Evolutionary conservation across 192 early-diverging fungal species (phyloP).

Genomic region (Neocallimastix lanati): DNA sequence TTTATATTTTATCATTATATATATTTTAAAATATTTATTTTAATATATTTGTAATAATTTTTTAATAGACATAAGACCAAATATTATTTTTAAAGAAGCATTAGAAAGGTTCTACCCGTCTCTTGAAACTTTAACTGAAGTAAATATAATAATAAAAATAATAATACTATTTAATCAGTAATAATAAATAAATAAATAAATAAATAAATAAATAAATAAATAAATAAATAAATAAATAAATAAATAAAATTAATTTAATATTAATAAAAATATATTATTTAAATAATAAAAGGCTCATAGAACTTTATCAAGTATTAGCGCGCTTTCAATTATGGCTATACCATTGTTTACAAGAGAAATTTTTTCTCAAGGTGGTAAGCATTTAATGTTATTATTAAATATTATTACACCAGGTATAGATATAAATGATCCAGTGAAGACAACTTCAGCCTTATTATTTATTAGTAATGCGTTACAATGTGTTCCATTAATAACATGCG

Average conservation of each 20-base stretch:
- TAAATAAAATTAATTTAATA: no score
- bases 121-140: constrained; percentile 62
- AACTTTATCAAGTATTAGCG: constrained; percentile 64
- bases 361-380: constrained; percentile 70
- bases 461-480: constrained; percentile 38
- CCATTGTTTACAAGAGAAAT: constrained; percentile 54
- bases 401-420: constrained; percentile 80
- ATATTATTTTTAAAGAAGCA: constrained; percentile 56
- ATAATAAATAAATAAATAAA: no score
- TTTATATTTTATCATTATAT: no score
- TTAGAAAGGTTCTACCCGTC: constrained; percentile 74
- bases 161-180: no score
- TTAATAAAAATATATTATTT: no score
- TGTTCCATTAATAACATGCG: constrained; percentile 27
- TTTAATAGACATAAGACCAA: constrained; percentile 53
- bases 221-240: no score
- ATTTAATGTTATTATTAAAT: constrained; percentile 56
- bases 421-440: constrained; percentile 77
- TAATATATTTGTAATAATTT: no score
- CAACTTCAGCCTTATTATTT: constrained; percentile 51
- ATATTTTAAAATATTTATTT: no score
- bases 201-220: no score
- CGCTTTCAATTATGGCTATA: constrained; percentile 44
- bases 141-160: no score
- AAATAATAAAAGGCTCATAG: constrained; percentile 49